phyloP scores from a whole-genome alignment of 2,329 filamentous ascomycete genomes.

The Fusarium poae region DNA sequence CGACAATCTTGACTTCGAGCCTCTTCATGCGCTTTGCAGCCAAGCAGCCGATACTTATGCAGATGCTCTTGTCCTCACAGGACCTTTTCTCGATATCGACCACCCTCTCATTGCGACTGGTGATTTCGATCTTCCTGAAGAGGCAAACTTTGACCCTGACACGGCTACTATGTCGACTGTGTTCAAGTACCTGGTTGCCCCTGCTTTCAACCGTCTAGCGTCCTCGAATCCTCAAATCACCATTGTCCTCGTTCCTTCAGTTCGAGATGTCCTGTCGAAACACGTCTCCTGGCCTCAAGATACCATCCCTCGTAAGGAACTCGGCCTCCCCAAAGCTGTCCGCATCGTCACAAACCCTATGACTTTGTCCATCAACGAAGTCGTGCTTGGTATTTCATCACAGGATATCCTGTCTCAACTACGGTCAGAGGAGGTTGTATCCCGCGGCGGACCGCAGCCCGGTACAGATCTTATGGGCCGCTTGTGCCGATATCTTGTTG shows the following conservation, averaged over 20 bases:
- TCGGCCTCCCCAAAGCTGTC: conserved; percentile 82
- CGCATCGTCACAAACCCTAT: conserved; percentile 91
- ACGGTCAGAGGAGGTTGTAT: conserved; percentile 74
- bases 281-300: conserved; percentile 87
- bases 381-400: conserved; percentile 82
- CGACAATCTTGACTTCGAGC: conserved; percentile 90
- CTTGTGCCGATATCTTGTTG: conserved; percentile 81
- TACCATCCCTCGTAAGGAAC: conserved; percentile 73
- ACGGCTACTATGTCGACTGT: conserved; percentile 83
- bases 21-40: conserved; percentile 83
- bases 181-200: conserved; percentile 84
- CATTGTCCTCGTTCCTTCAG: conserved; percentile 85
- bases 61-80: conserved; percentile 83
- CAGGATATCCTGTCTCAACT: conserved; percentile 89
- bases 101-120: conserved; percentile 88
- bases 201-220: conserved; percentile 77
- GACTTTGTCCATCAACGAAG: conserved; percentile 89
- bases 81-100: conserved; percentile 91
- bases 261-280: conserved; percentile 83
- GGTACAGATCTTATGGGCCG: conserved; percentile 73
- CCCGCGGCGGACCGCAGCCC: conserved; percentile 41
- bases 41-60: conserved; percentile 80
- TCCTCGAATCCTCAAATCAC: conserved; percentile 79
- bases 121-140: conserved; percentile 81
- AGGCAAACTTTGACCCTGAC: conserved; percentile 77